Evolutionary conservation across 108 stramenopile species (phyloP), one percentile per base, ranked within the genome.

Genomic region (Fragilaria crotonensis): DNA sequence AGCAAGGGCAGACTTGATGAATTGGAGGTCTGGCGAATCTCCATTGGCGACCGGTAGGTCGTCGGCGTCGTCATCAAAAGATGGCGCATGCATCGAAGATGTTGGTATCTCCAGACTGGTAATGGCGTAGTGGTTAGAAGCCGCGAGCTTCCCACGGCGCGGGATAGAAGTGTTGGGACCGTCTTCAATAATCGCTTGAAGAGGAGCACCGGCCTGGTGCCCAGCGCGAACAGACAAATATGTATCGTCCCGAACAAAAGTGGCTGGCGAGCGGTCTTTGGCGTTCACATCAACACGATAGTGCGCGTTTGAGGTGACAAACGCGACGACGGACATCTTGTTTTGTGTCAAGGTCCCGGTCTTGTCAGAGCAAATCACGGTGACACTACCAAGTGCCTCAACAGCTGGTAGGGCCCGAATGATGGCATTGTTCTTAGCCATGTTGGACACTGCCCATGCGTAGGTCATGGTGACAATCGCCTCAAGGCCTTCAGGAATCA

Each of bases 301-400:
- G 11, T 72, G 77, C 25, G 83, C 85, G 51, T 84, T 82, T 54
- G 89, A 80, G 29, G 89, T 87, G 21, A 85, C 84, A 29, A 85
- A 83, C 9, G 82, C 78, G 36, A 68, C 70, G 47, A 96, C 83
- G 33, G 85, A 81, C 95, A 96, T 96, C 46, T 79, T 73, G 75
- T 96, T 96, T 78, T 94, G 73, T 0, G 98, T 99, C 18, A 97
- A 84, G 32, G 98, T 99, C 36, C 98, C 98, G 19, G 98, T 99
- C 86, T 99, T 99, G 84, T 99, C 98, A 31, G 91, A 90, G 90
- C 95, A 95, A 57, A 97, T 94, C 27, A 84, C 83, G n/a, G 91
- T 90, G 17, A 93, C 94, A 54, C 79, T 80, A 66, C 98, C 98
- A 62, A 99, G 90, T 18, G 96, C 96, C 72, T 99, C 96, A 52